These are phyloP conservation scores for Psilocybe cyanescens DNA, from an alignment of 768 basidiomycete species.

Conservation along the genomic window DNA sequence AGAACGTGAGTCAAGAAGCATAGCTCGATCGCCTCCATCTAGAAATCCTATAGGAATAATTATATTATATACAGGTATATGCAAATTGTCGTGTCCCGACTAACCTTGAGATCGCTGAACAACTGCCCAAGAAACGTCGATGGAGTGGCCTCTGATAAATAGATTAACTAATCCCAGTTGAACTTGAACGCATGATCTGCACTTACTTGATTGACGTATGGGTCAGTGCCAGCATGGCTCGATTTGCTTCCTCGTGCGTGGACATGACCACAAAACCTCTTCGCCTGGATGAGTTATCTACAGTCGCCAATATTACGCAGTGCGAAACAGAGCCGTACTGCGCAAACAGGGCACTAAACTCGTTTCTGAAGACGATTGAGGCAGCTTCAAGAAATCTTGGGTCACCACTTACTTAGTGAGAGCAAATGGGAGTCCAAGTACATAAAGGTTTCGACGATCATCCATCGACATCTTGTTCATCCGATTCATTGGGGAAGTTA, in stretches of 20 bases:
- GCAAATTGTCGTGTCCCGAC: not conserved
- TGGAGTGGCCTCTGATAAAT: constrained; percentile 61
- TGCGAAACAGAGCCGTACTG: constrained; percentile 71
- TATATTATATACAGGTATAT: not conserved
- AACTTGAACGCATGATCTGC: constrained; percentile 13
- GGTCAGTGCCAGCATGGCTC: constrained; percentile 68
- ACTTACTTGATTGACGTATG: constrained; percentile 72
- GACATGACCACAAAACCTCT: constrained; percentile 88
- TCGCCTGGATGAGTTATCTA: constrained; percentile 82
- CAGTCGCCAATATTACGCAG: constrained; percentile 81
- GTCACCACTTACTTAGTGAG: constrained; percentile 62
- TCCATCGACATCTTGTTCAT: constrained; percentile 32
- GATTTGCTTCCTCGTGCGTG: constrained; percentile 68
- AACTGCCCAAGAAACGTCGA: constrained; percentile 88
- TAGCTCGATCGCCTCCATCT: constrained; percentile 78
- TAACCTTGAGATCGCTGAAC: constrained; percentile 84
- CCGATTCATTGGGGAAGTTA: constrained; percentile 26
- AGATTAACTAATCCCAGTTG: not conserved
- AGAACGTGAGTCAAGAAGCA: constrained; percentile 57
- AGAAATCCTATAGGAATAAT: constrained; percentile 59
- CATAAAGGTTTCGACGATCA: constrained; percentile 82
- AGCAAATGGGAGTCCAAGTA: constrained; percentile 82
- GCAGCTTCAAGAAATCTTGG: not conserved
- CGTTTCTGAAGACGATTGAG: constrained; percentile 37
- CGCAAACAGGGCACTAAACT: constrained; percentile 65